These are phyloP conservation scores for Penicillium taxi DNA, from an alignment of 495 filamentous ascomycete species.

Conservation along the genomic window DNA sequence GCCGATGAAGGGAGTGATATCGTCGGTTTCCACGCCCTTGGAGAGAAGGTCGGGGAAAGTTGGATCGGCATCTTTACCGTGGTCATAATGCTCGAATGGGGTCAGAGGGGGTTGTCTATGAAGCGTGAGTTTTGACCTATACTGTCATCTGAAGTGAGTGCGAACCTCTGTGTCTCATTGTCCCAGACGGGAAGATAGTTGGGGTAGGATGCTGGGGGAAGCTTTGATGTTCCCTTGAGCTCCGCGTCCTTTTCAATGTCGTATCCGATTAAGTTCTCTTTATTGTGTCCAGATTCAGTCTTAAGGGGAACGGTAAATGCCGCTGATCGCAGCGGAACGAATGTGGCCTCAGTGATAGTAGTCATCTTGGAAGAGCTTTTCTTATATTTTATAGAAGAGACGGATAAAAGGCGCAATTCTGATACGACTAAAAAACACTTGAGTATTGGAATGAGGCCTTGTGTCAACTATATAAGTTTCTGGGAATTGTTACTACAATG, in stretches of 20 bases:
- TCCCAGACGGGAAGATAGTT: constrained; percentile 76
- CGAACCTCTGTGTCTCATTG: constrained; percentile 39
- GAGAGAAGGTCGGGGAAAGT: constrained; percentile 45
- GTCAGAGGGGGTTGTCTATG: constrained; percentile 36
- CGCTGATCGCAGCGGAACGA: constrained; percentile 24
- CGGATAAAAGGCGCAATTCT: no score
- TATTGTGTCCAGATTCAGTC: constrained; percentile 47
- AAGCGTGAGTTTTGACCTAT: neutral
- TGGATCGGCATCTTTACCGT: constrained; percentile 45
- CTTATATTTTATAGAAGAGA: no score
- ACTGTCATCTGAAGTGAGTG: neutral
- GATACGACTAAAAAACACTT: no score
- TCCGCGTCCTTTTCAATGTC: constrained; percentile 38
- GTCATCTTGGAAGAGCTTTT: constrained; percentile 36
- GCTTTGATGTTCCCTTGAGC: constrained; percentile 37
- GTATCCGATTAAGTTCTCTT: constrained; percentile 51
- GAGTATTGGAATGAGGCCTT: no score
- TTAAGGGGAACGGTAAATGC: constrained; percentile 29
- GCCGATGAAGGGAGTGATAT: constrained; percentile 50
- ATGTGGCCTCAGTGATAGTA: constrained; percentile 46
- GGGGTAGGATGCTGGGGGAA: constrained; percentile 50
- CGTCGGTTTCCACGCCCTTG: constrained; percentile 30
- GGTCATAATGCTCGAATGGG: constrained; percentile 42
- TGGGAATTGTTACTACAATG: no score
- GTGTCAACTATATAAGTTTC: no score